phyloP scores from a whole-genome alignment of 805 yeast genomes.

The Candida dajiaensis region DNA sequence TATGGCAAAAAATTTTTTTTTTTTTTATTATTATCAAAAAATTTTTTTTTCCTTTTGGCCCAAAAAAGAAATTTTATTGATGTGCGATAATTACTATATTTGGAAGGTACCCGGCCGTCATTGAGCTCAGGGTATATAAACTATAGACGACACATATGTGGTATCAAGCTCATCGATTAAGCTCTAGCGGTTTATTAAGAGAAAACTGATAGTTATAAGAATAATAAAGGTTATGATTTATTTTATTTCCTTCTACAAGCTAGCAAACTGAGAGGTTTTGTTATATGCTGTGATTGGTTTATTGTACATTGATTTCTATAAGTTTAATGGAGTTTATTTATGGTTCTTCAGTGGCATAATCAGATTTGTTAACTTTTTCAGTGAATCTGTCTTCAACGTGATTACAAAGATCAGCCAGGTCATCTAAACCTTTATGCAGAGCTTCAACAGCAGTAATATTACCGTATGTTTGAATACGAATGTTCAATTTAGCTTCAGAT shows the following conservation, averaged over 20 bases:
- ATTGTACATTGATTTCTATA: not conserved
- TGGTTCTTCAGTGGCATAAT: conserved; percentile 44
- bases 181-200: too few species aligned
- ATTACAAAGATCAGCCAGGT: conserved; percentile 74
- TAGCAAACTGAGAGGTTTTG: not conserved
- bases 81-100: not conserved
- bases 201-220: too few species aligned
- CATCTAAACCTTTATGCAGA: conserved; percentile 83
- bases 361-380: conserved; percentile 56
- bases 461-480: conserved; percentile 92
- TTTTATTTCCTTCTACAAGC: not conserved
- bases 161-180: too few species aligned
- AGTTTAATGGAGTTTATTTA: conserved; percentile 13
- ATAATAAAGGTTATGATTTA: too few species aligned
- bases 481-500: conserved; percentile 80
- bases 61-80: conserved; percentile 1
- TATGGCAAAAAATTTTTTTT: not conserved
- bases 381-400: conserved; percentile 77
- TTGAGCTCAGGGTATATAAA: too few species aligned
- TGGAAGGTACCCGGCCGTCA: not conserved
- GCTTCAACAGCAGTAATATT: conserved; percentile 86
- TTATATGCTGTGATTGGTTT: not conserved
- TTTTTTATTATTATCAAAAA: not conserved
- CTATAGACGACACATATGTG: too few species aligned
- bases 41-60: not conserved